These are phyloP conservation scores for Reticulascus tulasneorum DNA, from an alignment of 2,329 filamentous ascomycete genomes.

Conservation along the genomic window DNA sequence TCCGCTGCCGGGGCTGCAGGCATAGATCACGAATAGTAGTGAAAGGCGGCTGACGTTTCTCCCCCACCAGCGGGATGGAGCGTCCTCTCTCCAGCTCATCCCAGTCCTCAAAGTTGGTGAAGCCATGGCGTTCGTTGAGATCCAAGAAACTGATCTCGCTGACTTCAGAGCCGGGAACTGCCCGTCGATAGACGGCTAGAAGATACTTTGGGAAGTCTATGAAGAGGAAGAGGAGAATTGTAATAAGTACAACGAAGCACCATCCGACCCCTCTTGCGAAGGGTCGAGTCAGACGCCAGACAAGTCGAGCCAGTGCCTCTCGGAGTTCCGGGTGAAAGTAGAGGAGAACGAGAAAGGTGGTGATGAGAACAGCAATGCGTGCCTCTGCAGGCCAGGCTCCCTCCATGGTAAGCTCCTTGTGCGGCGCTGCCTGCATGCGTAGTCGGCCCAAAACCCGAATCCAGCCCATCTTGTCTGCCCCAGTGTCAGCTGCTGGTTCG, in stretches of 20 bases:
- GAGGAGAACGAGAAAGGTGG: conserved; percentile 5
- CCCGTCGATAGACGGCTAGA: background rate
- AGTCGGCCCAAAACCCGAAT: too few species aligned
- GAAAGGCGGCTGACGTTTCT: conserved; percentile 13
- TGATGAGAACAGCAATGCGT: conserved; percentile 5
- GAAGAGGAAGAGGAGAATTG: conserved; percentile 7
- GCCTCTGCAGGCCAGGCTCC: conserved; percentile 5
- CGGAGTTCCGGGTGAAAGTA: conserved; percentile 4
- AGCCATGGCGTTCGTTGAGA: conserved; percentile 8
- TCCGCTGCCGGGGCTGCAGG: conserved; percentile 7
- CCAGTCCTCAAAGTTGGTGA: background rate
- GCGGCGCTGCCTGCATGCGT: too few species aligned
- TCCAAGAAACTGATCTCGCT: conserved; percentile 1
- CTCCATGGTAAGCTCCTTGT: too few species aligned
- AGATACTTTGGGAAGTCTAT: conserved; percentile 8
- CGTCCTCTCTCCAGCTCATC: conserved; percentile 1
- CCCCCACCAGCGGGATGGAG: too few species aligned
- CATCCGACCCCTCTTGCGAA: conserved; percentile 7
- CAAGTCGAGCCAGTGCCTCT: background rate
- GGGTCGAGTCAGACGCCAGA: conserved; percentile 7
- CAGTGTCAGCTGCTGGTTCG: too few species aligned
- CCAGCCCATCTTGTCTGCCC: too few species aligned
- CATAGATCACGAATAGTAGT: conserved; percentile 4
- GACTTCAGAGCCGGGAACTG: background rate
- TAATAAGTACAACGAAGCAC: conserved; percentile 2